Percentiles rank a stretch among this genome's conserved stretches.
These are phyloP conservation scores for Talaromyces thailandensis DNA, from an alignment of 495 filamentous ascomycete species.

Conservation along the genomic window DNA sequence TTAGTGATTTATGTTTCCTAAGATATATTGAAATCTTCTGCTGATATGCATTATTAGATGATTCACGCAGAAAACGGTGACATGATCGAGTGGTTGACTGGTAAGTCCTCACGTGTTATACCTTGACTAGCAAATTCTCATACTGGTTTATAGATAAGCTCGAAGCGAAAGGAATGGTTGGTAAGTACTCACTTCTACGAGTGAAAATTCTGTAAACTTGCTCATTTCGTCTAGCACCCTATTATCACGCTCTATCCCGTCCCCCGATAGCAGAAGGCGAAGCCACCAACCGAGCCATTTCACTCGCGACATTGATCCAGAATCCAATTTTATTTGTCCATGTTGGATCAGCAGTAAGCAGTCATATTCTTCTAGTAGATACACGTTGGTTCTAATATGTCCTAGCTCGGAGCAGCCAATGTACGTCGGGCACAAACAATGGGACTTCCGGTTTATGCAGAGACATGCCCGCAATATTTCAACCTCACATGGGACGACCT, in stretches of 20 bases:
- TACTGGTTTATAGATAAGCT: conserved; percentile 4
- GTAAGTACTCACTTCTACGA: not conserved
- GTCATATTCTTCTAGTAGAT: not conserved
- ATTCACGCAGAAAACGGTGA: conserved; percentile 55
- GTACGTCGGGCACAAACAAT: conserved; percentile 47
- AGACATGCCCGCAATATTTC: conserved; percentile 55
- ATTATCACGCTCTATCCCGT: conserved; percentile 43
- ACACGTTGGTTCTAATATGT: not conserved
- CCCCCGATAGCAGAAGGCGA: conserved; percentile 48
- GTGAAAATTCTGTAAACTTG: not conserved
- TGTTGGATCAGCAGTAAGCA: conserved; percentile 41
- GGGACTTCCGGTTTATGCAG: conserved; percentile 48
- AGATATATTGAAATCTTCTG: not conserved
- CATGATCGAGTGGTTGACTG: conserved; percentile 21
- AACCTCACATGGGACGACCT: not conserved
- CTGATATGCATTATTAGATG: conserved; percentile 20
- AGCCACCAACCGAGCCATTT: conserved; percentile 49
- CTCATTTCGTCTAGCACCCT: conserved; percentile 27
- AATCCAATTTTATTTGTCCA: conserved; percentile 51
- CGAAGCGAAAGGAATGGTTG: not conserved
- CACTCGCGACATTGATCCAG: conserved; percentile 43
- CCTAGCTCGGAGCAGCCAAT: conserved; percentile 12
- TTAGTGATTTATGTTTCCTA: not conserved
- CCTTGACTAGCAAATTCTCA: conserved; percentile 29
- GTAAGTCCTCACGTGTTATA: conserved; percentile 29